Conservation (phyloP, 495 filamentous ascomycete species). For the Podospora pseudocomata region DNA sequence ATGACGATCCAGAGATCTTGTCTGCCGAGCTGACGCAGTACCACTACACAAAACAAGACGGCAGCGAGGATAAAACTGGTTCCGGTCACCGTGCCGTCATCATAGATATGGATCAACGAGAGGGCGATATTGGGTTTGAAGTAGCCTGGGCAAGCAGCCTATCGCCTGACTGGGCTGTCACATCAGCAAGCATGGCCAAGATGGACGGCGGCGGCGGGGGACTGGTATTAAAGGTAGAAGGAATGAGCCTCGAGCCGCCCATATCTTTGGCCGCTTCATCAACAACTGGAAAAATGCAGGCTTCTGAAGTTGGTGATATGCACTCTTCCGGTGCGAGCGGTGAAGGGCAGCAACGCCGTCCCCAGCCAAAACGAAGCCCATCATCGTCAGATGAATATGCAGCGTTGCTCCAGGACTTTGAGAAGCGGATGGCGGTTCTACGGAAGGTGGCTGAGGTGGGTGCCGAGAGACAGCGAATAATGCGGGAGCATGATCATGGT, state of each 20-base stretch:
- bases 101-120: constrained; percentile 49
- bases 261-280: constrained; percentile 16
- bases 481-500: constrained; percentile 3
- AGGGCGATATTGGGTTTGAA: constrained; percentile 47
- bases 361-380: background rate
- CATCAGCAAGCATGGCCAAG: constrained; percentile 42
- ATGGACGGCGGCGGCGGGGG: constrained; percentile 26
- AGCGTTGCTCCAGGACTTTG: constrained; percentile 64
- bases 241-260: constrained; percentile 41
- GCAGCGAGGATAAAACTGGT: constrained; percentile 16
- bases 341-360: constrained; percentile 20
- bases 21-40: constrained; percentile 48
- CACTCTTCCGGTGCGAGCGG: constrained; percentile 34
- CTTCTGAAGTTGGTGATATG: constrained; percentile 22
- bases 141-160: constrained; percentile 45
- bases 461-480: constrained; percentile 37
- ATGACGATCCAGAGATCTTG: constrained; percentile 67
- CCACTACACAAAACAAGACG: constrained; percentile 21
- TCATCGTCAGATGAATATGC: constrained; percentile 40
- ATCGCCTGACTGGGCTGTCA: constrained; percentile 46
- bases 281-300: constrained; percentile 13
- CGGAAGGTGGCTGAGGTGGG: constrained; percentile 47
- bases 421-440: constrained; percentile 56
- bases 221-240: constrained; percentile 67
- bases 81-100: constrained; percentile 52